These are phyloP conservation scores for Penicillium crystallinum DNA, from an alignment of 495 filamentous ascomycete species.

Conservation along the genomic window DNA sequence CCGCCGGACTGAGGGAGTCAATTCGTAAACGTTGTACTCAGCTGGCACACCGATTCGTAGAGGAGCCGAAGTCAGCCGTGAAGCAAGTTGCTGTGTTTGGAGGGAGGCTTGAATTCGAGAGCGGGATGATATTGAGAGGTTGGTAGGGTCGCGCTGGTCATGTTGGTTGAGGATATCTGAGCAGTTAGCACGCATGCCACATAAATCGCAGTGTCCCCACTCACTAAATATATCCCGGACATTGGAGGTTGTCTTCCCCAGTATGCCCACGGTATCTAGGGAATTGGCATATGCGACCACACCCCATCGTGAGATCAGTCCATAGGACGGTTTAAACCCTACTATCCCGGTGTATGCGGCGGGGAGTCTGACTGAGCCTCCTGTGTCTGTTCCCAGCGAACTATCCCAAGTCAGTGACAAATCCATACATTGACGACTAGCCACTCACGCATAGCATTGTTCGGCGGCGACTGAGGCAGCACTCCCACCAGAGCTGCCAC, in stretches of 20 bases:
- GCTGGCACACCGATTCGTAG: constrained; percentile 68
- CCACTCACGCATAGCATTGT: constrained; percentile 59
- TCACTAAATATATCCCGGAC: constrained; percentile 54
- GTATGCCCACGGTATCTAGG: constrained; percentile 84
- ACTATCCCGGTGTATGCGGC: constrained; percentile 84
- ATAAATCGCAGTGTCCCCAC: constrained; percentile 1
- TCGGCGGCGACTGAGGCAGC: constrained; percentile 74
- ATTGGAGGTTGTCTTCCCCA: constrained; percentile 48
- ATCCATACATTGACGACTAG: background rate
- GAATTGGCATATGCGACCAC: constrained; percentile 95
- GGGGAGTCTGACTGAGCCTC: constrained; percentile 85
- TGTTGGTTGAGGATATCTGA: constrained; percentile 49
- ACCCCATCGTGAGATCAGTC: constrained; percentile 76
- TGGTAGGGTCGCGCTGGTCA: constrained; percentile 76
- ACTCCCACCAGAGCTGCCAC: constrained; percentile 92
- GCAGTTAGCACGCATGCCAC: background rate
- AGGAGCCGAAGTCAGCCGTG: constrained; percentile 21
- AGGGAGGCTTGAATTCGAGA: constrained; percentile 33
- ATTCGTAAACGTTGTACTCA: constrained; percentile 84
- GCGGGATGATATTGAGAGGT: constrained; percentile 50
- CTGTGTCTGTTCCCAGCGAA: constrained; percentile 90
- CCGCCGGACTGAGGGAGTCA: constrained; percentile 59
- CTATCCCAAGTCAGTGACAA: constrained; percentile 25
- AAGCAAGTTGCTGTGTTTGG: constrained; percentile 23
- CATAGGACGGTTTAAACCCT: constrained; percentile 93